Conservation (phyloP, 306 rosid genomes). For the Cicer judaicum region DNA sequence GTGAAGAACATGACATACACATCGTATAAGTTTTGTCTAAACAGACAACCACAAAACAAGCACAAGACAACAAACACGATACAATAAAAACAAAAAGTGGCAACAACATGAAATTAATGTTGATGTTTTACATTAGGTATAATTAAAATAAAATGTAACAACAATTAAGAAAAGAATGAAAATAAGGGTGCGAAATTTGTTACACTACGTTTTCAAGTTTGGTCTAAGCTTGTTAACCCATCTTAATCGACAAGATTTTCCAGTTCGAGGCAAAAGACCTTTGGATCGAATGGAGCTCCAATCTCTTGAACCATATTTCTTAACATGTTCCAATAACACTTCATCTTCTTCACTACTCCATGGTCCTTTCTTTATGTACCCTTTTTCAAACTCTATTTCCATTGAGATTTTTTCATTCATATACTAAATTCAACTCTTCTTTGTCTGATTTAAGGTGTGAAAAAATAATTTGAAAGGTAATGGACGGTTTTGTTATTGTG, state of each 20-base stretch:
- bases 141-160: not conserved
- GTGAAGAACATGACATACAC: not conserved
- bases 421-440: not conserved
- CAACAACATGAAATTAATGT: conserved; percentile 21
- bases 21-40: not conserved
- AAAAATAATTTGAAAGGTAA: conserved; percentile 3
- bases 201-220: conserved; percentile 59
- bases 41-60: not conserved
- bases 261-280: conserved; percentile 59
- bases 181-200: not conserved
- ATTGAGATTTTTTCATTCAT: not conserved
- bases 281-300: conserved; percentile 86
- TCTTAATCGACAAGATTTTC: conserved; percentile 69
- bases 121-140: not conserved
- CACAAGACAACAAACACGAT: not conserved
- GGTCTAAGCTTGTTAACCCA: conserved; percentile 73
- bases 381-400: conserved; percentile 49
- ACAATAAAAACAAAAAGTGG: not conserved
- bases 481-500: conserved; percentile 9
- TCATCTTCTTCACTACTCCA: conserved; percentile 77
- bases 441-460: conserved; percentile 6
- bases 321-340: conserved; percentile 53
- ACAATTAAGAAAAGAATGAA: not conserved
- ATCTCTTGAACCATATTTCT: conserved; percentile 58
- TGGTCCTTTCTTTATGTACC: conserved; percentile 59